Evolutionary conservation across 2,329 filamentous ascomycete species (phyloP).

Genomic region (Penicillium sp.): DNA sequence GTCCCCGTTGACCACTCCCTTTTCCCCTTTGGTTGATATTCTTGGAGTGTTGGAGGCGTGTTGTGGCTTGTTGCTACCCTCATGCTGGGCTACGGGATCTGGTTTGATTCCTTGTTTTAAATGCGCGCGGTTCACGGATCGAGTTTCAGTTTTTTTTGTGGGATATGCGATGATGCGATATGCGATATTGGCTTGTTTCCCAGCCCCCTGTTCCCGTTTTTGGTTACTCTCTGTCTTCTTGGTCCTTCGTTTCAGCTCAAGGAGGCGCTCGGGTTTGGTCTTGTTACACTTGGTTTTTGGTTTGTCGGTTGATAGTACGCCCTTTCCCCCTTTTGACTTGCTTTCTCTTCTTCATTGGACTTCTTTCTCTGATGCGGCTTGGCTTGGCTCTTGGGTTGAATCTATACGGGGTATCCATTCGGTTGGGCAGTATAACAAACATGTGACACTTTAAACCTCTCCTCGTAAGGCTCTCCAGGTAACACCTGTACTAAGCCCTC

Average conservation of each 20-base stretch:
- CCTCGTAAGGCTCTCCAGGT: neutral
- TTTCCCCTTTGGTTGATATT: conserved; percentile 11
- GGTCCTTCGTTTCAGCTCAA: conserved; percentile 28
- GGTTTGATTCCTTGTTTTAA: conserved; percentile 4
- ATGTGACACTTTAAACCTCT: neutral
- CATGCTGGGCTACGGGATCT: conserved; percentile 2
- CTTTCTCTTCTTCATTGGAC: neutral
- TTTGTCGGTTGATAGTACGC: conserved; percentile 2
- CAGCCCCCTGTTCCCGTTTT: conserved; percentile 2
- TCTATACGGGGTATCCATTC: conserved; percentile 16
- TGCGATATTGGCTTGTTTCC: conserved; percentile 17
- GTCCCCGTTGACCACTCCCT: neutral
- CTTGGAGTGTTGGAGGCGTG: conserved; percentile 9
- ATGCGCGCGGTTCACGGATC: conserved; percentile 17
- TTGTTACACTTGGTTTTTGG: conserved; percentile 6
- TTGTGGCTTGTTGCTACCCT: conserved; percentile 2
- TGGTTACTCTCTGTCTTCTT: conserved; percentile 21
- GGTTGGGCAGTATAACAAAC: conserved; percentile 15
- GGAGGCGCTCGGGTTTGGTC: conserved; percentile 22
- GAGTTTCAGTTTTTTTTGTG: conserved; percentile 11
- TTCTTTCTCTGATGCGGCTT: neutral
- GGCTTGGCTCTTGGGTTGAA: conserved; percentile 3
- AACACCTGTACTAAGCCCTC: neutral
- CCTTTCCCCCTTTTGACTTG: neutral
- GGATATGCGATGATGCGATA: conserved; percentile 28